Base-by-base conservation (phyloP, 176 grass and related monocot genomes). In the Coix lacrymajobi region DNA sequence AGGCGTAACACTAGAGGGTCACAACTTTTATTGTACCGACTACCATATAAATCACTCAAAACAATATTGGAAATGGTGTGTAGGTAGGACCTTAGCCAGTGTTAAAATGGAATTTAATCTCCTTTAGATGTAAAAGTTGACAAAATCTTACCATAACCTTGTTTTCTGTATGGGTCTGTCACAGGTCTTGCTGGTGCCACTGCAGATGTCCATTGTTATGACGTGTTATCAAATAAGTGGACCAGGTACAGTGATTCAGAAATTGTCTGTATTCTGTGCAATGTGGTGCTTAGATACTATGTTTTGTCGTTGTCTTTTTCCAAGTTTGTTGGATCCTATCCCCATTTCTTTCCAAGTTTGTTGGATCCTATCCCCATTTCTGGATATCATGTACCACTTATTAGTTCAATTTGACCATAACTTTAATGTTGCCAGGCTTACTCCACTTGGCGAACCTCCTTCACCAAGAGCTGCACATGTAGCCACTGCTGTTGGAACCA, bases 401-500 rank as follows among this genome's bases (percentile, higher is more conserved):
- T 54, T 62, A 62, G 6, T 74, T 49, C 70, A 51, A 20, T 51
- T 81, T 64, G 6, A 75, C 32, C 63, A 40, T 15, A 63, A 22
- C 65, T 43, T 45, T 51, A 37, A 37, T 77, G 22, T 83, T 83
- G 20, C 81, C 72, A 98, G 96, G 87, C 69, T 98, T 82, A 95
- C 86, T 64, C 96, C 96, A 79, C 86, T 91, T 82, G 96, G 96
- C 38, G 96, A 98, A 79, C 92, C 92, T 63, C 96, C 96, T 36
- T 98, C 96, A 84, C 96, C 96, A 81, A 93, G 96, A 85, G 96
- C 96, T 43, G 96, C 96, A 12, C 96, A 98, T 85, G 96, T 92
- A 65, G 96, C 96, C 32, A 87, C 96, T 88, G 90, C 96, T 79
- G 92, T 98, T 87, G 96, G 96, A 66, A 98, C 96, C 49, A 98